Evolutionary conservation across 352 stramenopile species (phyloP).

Genomic region (Bremia lactucae): DNA sequence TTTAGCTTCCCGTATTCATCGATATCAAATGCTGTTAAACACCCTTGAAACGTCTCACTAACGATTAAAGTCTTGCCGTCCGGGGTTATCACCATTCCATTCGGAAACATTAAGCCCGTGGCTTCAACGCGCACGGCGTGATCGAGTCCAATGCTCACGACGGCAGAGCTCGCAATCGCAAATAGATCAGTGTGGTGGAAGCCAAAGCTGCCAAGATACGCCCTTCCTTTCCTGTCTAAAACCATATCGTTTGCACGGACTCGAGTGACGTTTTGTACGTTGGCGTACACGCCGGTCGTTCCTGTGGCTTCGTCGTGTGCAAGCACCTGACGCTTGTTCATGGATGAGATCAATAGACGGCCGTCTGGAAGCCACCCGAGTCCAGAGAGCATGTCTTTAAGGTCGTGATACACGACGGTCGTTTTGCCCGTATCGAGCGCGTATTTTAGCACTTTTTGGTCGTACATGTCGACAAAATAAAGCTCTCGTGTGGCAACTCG

Average conservation of each 20-base stretch:
- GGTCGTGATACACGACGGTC: slow-evolving; percentile 33
- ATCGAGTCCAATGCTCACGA: slow-evolving; percentile 48
- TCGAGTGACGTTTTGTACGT: slow-evolving; percentile 38
- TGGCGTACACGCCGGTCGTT: slow-evolving; percentile 31
- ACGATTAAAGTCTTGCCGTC: slow-evolving; percentile 66
- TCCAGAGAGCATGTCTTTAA: slow-evolving; percentile 39
- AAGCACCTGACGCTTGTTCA: slow-evolving; percentile 39
- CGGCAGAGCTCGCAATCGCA: slow-evolving; percentile 33
- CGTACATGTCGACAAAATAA: slow-evolving; percentile 63
- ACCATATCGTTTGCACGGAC: slow-evolving; percentile 57
- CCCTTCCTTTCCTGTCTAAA: slow-evolving; percentile 25
- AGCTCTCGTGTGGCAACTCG: slow-evolving; percentile 33
- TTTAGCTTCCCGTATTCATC: slow-evolving; percentile 37
- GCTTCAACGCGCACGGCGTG: slow-evolving; percentile 35
- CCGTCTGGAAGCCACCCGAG: slow-evolving; percentile 56
- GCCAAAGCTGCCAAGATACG: slow-evolving; percentile 58
- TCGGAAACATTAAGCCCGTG: slow-evolving; percentile 56
- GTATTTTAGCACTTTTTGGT: slow-evolving; percentile 46
- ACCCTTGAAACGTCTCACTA: slow-evolving; percentile 43
- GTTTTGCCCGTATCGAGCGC: slow-evolving; percentile 26
- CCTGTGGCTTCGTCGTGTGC: slow-evolving; percentile 24
- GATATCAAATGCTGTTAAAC: slow-evolving; percentile 55
- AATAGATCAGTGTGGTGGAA: slow-evolving; percentile 32
- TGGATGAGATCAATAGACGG: slow-evolving; percentile 43
- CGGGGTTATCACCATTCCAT: slow-evolving; percentile 54